Base-by-base conservation (phyloP, 805 yeast genomes). In the Dipodascus albidus region DNA sequence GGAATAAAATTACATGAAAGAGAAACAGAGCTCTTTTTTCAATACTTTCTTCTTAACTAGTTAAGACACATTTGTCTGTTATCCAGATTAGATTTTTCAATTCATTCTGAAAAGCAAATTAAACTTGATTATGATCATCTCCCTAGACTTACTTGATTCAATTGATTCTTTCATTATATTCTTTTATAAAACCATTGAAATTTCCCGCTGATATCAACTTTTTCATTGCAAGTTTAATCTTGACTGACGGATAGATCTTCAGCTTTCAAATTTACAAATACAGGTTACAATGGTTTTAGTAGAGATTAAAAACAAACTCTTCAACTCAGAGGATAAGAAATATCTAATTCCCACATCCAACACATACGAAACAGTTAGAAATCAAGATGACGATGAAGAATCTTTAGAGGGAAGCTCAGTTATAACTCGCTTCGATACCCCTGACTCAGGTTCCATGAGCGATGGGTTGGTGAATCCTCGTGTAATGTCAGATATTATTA, bases 401-500 rank as follows among this genome's bases (percentile, higher is more conserved):
- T 47, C 31, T 27, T 14, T 38, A 6, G 44, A 38, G 15, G 44
- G 44, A 4, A 38, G 44, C 17, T 38, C 44, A 8, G 20, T 38
- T 17, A 38, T 38, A 4, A 38, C 44, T 14, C 20, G 20, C 6
- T 38, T 38, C 20, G 49, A 47, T 19, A 20, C 23, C 11, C 49
- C 57, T 6, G 55, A 61, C 20, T 47, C 59, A 1, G 47, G 52
- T 11, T 47, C 53, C 35, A 21, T 50, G 48, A 50, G 50, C 20
- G 59, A 50, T 21, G 57, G 61, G 15, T 42, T 59, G 44, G 63
- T 62, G n/a, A 54, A 59, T 23, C 99, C 99, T 8, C 80, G 99
- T 67, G 90, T 90, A 24, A 87, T 91, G 84, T 83, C 93, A 49
- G 98, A 91, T 67, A 76, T 87, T 53, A 88, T 91, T 60, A 91